Base-by-base conservation (phyloP, 108 stramenopile species). In the Nitzschia putrida region DNA sequence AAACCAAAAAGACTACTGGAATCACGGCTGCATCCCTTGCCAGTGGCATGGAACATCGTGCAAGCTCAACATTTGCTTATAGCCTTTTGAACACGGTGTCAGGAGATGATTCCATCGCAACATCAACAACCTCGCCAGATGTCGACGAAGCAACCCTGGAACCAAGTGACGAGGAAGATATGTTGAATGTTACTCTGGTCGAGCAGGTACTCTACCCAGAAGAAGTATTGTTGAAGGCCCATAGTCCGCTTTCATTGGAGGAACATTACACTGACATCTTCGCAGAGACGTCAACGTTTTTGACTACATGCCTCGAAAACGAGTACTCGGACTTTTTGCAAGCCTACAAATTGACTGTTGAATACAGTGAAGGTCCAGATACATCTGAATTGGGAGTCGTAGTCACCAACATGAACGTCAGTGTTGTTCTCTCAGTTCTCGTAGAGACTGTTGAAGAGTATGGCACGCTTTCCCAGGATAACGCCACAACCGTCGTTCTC, bases 311-410 rank as follows among this genome's bases (percentile, higher is more conserved):
- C 23, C 26, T 76, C 0, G 52, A 76, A 54, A 10, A 52, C 18
- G 49, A 40, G 3, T 52, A 66, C 34, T 55, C 55, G 3, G 41
- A 54, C 49, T 34, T 24, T 43, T 54, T 76, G 16, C 58, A 67
- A 53, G 67, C 74, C 14, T 76, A 76, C 61, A 67, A 57, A 4
- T 56, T 76, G 44, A 60, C 56, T 26, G 61, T 76, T 13, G 43
- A 64, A 1, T 76, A 76, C 61, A 69, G 42, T 60, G 66, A 59
- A 20, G 58, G 66, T 45, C 38, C 44, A 21, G 66, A 69, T 55
- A 43, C 45, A 16, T 29, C 37, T 37, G 39, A 57, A 10, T 60
- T 16, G 18, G 68, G 42, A 6, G 47, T 60, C 1, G 51, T 76
- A 7, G 61, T 68, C 25, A 76, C 74, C 18, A 25, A 68, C n/a